Evolutionary conservation across 2,329 filamentous ascomycete species (phyloP).

Genomic region (Fusarium redolens): DNA sequence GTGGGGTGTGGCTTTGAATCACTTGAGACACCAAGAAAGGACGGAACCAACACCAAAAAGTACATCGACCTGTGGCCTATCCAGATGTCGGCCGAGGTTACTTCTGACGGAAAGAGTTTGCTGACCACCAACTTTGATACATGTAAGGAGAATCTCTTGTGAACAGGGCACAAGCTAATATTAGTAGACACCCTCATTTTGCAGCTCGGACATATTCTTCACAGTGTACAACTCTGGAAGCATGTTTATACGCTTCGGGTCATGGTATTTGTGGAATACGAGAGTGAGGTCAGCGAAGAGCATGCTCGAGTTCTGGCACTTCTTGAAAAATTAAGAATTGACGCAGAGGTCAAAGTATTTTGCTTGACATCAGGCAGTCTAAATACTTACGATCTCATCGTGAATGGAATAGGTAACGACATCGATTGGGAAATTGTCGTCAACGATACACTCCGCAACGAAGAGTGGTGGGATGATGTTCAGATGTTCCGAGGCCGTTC

Average conservation of each 20-base stretch:
- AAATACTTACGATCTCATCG: conserved; percentile 79
- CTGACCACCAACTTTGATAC: conserved; percentile 93
- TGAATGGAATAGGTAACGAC: conserved; percentile 73
- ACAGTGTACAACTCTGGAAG: conserved; percentile 85
- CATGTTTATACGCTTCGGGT: conserved; percentile 78
- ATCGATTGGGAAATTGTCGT: conserved; percentile 70
- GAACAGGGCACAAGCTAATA: conserved; percentile 11
- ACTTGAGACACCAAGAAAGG: conserved; percentile 75
- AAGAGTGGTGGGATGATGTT: conserved; percentile 87
- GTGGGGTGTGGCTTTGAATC: conserved; percentile 84
- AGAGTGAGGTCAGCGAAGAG: conserved; percentile 85
- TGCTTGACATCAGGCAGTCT: conserved; percentile 81
- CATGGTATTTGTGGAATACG: conserved; percentile 90
- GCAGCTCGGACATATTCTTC: conserved; percentile 85
- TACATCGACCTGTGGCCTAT: conserved; percentile 93
- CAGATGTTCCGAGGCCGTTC: conserved; percentile 63
- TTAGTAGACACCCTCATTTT: conserved; percentile 77
- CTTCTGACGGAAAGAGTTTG: conserved; percentile 73
- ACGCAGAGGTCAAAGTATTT: conserved; percentile 82
- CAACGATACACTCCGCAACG: conserved; percentile 73
- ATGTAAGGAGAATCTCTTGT: conserved; percentile 63
- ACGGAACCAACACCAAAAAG: conserved; percentile 72
- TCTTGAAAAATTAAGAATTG: conserved; percentile 83
- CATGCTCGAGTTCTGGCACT: conserved; percentile 76
- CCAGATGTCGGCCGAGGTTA: conserved; percentile 89